Evolutionary conservation across 2,329 filamentous ascomycete genomes (phyloP).

Genomic region (Escovopsis weberi): DNA sequence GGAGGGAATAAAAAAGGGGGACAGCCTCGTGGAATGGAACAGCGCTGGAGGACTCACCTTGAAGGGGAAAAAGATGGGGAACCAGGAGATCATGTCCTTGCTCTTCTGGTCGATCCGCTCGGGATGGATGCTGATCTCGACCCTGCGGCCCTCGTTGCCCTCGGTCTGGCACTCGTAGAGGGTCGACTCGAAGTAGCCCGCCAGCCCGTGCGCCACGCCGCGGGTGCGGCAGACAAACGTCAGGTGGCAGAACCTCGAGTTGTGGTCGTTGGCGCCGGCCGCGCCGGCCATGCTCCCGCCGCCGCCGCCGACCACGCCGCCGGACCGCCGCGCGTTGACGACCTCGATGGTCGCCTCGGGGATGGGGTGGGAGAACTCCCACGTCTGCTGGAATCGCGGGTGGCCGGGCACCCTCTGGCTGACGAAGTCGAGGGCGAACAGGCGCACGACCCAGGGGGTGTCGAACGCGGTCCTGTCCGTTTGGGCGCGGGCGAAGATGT

Average conservation of each 20-base stretch:
- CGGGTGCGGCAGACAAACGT: constrained; percentile 65
- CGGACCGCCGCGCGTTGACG: constrained; percentile 41
- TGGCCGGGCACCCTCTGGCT: constrained; percentile 46
- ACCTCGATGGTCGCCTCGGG: constrained; percentile 40
- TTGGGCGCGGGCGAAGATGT: constrained; percentile 50
- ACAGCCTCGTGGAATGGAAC: no score
- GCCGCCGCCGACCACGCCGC: constrained; percentile 51
- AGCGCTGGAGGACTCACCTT: constrained; percentile 45
- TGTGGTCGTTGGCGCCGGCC: constrained; percentile 81
- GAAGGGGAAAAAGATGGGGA: constrained; percentile 93
- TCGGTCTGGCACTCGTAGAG: constrained; percentile 50
- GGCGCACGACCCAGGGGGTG: constrained; percentile 87
- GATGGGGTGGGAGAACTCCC: constrained; percentile 71
- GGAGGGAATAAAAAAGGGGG: neutral
- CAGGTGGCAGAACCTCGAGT: constrained; percentile 63
- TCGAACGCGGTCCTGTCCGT: constrained; percentile 63
- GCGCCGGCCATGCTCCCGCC: constrained; percentile 61
- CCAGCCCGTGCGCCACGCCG: constrained; percentile 80
- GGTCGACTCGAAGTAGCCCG: constrained; percentile 93
- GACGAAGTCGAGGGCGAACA: constrained; percentile 80
- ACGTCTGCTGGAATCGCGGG: constrained; percentile 56
- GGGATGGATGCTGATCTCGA: constrained; percentile 86
- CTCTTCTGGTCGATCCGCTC: constrained; percentile 86
- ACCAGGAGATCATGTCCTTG: constrained; percentile 98
- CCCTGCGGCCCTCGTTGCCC: constrained; percentile 29